Base-by-base conservation (phyloP, 1,284 basidiomycete genomes). In the Ganoderma meredithae region DNA sequence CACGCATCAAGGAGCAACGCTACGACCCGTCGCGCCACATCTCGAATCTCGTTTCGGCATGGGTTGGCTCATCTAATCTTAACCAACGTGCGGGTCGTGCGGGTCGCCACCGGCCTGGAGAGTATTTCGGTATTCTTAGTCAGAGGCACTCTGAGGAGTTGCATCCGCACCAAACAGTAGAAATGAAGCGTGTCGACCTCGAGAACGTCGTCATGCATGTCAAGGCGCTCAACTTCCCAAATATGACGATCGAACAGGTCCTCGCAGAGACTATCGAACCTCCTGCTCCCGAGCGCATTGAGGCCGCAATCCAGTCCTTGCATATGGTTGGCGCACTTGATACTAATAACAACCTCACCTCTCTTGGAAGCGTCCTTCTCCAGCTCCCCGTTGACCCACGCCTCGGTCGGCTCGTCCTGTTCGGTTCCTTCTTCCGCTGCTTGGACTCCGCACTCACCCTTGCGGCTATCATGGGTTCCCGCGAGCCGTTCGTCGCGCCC, bases 121-220 rank as follows among this genome's bases (percentile, higher is more conserved):
- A 97, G 77, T 98, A 98, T 82, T 98, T 88, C 79, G 95, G 95
- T 59, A 86, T 99, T 59, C 82, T 98, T 43, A 88, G 94, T 62
- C 85, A 86, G 68, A 81, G 83, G 40, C 90, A 93, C 60, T 87
- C 91, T 22, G 82, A 85, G 22, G 81, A 83, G 15, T 84, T 98
- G 58, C 86, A 90, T 68, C 87, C 94, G 43, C 92, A 98, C 77
- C 95, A 97, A 80, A 92, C 91, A 0, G 97, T 98, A 49, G 97
- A 98, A 81, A 99, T 99, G 96, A 96, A 96, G 81, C 88, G 96
- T 40, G 90, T 92, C n/a, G 95, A 96, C 80, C 79, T 96, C 74
- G 95, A 90, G 78, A 95, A 96, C 76, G 92, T 97, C 63, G 94
- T 96, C 36, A 97, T 98, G 97, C 96, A 97, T 78, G 90, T 99